A percentile compares a stretch with the other conserved stretches of the same genome.
These are phyloP conservation scores for Nymphaea thermarum DNA, from an alignment of 164 flowering plant genomes.

Conservation along the genomic window DNA sequence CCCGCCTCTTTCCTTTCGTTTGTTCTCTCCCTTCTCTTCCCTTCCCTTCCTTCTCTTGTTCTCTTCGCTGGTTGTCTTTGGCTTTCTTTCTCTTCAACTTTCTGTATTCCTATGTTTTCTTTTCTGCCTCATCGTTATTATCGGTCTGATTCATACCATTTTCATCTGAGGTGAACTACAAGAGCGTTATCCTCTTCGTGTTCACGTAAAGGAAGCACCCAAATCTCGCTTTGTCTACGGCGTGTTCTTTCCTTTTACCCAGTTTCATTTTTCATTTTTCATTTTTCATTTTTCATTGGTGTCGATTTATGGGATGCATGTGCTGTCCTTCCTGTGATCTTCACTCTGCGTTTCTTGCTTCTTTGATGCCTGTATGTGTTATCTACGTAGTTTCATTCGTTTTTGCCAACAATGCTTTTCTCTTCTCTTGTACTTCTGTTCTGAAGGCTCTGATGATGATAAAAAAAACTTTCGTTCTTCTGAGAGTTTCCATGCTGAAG, in stretches of 20 bases:
- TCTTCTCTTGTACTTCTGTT: not conserved
- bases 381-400: not conserved
- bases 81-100: too few species aligned
- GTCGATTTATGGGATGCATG: not conserved
- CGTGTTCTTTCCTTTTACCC: not conserved
- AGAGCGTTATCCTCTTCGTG: too few species aligned
- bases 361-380: not conserved
- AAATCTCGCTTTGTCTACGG: too few species aligned
- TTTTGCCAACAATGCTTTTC: not conserved
- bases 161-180: too few species aligned
- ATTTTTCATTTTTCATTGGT: not conserved
- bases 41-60: too few species aligned
- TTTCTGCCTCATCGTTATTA: too few species aligned
- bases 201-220: too few species aligned
- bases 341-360: not conserved
- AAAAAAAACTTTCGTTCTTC: constrained; percentile 17
- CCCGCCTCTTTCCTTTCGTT: too few species aligned
- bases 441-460: constrained; percentile 9
- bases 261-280: not conserved
- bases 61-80: too few species aligned
- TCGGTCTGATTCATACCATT: too few species aligned
- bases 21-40: too few species aligned
- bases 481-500: constrained; percentile 13
- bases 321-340: not conserved
- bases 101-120: too few species aligned